Base-by-base conservation (phyloP, 306 rosid genomes). In the Cucurbita ficifolia region DNA sequence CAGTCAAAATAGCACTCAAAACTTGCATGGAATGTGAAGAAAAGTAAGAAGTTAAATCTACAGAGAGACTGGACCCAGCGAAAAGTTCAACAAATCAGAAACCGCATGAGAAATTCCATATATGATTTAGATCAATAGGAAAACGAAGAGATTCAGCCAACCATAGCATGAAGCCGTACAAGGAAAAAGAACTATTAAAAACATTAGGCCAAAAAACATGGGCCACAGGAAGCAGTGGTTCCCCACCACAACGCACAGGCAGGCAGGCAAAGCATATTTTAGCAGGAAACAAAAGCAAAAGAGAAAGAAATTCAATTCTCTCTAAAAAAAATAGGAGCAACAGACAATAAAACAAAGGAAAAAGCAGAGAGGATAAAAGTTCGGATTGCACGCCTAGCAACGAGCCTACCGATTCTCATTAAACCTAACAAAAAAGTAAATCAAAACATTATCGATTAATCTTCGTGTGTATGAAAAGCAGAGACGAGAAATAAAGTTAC, bases 381-480 rank as follows among this genome's bases (percentile, higher is more conserved):
- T 64, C 35, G n/a, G 52, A 64, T 64, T 42, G 52, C 71, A 64
- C 71, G 71, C 71, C 71, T 9, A 64, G 69, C 14, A 62, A 61
- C 51, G 8, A 62, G 13, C 11, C 49, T 14, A 38, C 16, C 35
- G 52, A 64, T 10, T 18, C 33, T 29, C 17, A 18, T 36, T 6
- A 36, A 40, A 10, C 5, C 51, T 8, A 62, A 10, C 35, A n/a
- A 40, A 6, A 36, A 33, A 13, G 18, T 1, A 4, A 24, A 57
- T 7, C n/a, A 4, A 24, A 60, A 8, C 13, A 42, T 60, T 16
- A 33, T 43, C 42, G 53, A 35, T 14, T 35, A 6, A 14, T 35
- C 11, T 60, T 16, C 45, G 10, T 1, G 55, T 18, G 17, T 16
- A 1, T 51, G 11, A 10, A 56, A 56, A 56, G 33, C 62, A 5